Evolutionary conservation across 2,329 filamentous ascomycete genomes (phyloP), one percentile per base, ranked within the genome.

Genomic region (Phialocephala sp.): DNA sequence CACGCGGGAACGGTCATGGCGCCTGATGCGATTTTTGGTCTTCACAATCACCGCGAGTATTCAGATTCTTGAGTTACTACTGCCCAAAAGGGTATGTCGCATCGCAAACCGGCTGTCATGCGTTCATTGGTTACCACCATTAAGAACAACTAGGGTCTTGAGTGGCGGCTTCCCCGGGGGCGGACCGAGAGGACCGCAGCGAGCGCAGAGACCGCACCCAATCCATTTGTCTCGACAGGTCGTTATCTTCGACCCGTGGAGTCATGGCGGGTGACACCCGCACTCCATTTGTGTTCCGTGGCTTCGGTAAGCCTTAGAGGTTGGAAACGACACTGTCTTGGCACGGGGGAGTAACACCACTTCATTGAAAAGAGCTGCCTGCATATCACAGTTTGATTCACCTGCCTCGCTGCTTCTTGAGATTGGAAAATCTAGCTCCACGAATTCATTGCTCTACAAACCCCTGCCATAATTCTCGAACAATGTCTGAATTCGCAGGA

Each of bases 101-200:
- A 60, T 60, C 58, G 64, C 55, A 41, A 61, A 59, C 14, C 22
- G 27, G 18, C 50, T 18, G 50, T 35, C 50, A 27, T 15, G 50
- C 12, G 27, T 32, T 54, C 24, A 32, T 54, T 54, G 11, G 50
- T 35, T 54, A 32, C 50, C 50, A 32, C 1, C 15, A 18, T 6
- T 5, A 35, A 54, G 12, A 27, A 15, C 24, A 5, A 1, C 50
- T 2, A 32, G 47, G 47, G 27, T 32, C 50, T 18, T 27, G 9
- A 54, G 20, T 57, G 63, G 60, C 27, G 35, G 65, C 62, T 24
- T 69, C 36, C 36, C 58, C 24, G n/a, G 43, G 22, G 39, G 58
- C 58, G 58, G 39, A 36, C 58, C 58, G 39, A n/a, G n/a, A 35
- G 24, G 58, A 60, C 39, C 58, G 24, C 58, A 35, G 35, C 24